phyloP scores from a whole-genome alignment of 768 basidiomycete species.

The Amanita thiersii region DNA sequence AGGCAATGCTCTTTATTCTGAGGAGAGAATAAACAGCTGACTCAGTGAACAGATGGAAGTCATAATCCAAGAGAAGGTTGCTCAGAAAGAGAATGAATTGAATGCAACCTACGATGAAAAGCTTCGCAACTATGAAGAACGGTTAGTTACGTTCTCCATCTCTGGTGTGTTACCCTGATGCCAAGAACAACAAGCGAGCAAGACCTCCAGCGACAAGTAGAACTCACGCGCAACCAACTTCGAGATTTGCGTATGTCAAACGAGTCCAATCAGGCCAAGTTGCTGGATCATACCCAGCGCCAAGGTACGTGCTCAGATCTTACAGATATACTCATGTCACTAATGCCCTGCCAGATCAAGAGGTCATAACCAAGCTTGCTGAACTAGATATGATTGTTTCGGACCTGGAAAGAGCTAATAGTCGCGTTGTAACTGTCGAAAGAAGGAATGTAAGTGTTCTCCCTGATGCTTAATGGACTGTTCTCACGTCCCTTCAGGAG shows the following conservation, averaged over 20 bases:
- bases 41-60: conserved; percentile 76
- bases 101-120: conserved; percentile 97
- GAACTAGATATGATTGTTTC: conserved; percentile 94
- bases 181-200: conserved; percentile 58
- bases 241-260: conserved; percentile 86
- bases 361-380: conserved; percentile 80
- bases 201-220: conserved; percentile 85
- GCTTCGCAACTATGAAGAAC: conserved; percentile 91
- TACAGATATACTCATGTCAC: not conserved
- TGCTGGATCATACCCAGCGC: conserved; percentile 84
- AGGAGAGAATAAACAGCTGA: conserved; percentile 5
- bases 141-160: conserved; percentile 38
- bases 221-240: conserved; percentile 82
- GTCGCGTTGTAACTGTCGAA: conserved; percentile 86
- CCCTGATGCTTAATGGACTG: not conserved
- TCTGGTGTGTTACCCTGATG: not conserved
- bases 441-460: conserved; percentile 68
- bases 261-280: conserved; percentile 87
- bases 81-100: conserved; percentile 92
- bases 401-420: conserved; percentile 93
- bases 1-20: conserved; percentile 36
- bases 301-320: conserved; percentile 50
- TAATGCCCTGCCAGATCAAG: conserved; percentile 57
- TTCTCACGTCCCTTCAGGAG: conserved; percentile 44
- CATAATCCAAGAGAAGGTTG: conserved; percentile 81